Evolutionary conservation across 108 stramenopile genomes (phyloP).

Genomic region (Pelagomonas calceolata): DNA sequence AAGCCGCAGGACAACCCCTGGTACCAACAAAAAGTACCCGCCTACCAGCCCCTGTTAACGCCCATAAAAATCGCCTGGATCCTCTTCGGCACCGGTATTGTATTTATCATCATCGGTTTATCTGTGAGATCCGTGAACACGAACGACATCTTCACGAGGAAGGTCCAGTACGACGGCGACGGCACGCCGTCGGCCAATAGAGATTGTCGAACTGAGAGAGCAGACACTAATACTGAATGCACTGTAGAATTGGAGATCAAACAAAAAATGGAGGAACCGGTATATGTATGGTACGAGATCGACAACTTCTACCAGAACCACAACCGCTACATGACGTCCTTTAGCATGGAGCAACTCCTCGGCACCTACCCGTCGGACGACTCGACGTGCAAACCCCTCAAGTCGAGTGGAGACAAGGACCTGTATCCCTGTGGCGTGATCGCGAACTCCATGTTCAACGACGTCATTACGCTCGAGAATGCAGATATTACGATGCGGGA

Average conservation of each 20-base stretch:
- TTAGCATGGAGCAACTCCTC: slow-evolving; percentile 6
- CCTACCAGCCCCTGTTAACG: neutral
- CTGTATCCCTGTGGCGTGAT: slow-evolving; percentile 96
- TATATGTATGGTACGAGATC: slow-evolving; percentile 88
- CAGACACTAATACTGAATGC: neutral
- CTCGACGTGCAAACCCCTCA: neutral
- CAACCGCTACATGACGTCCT: slow-evolving; percentile 51
- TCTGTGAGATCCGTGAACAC: neutral
- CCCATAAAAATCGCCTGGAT: neutral
- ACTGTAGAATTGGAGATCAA: neutral
- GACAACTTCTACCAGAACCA: slow-evolving; percentile 98
- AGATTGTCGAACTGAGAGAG: slow-evolving; percentile 1
- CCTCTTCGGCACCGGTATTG: neutral
- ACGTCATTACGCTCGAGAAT: slow-evolving; percentile 50
- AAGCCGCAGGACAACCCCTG: too few species aligned
- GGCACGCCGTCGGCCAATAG: neutral
- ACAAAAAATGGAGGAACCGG: slow-evolving; percentile 65
- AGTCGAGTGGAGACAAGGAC: neutral
- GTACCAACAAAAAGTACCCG: neutral
- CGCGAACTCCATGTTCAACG: slow-evolving; percentile 97
- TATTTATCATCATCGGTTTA: neutral
- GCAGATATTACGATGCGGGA: slow-evolving; percentile 44
- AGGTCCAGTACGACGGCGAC: slow-evolving; percentile 6
- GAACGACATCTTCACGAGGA: neutral
- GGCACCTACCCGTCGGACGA: neutral